Base-by-base conservation (phyloP, 768 basidiomycete species). In the Suillus sp. region DNA sequence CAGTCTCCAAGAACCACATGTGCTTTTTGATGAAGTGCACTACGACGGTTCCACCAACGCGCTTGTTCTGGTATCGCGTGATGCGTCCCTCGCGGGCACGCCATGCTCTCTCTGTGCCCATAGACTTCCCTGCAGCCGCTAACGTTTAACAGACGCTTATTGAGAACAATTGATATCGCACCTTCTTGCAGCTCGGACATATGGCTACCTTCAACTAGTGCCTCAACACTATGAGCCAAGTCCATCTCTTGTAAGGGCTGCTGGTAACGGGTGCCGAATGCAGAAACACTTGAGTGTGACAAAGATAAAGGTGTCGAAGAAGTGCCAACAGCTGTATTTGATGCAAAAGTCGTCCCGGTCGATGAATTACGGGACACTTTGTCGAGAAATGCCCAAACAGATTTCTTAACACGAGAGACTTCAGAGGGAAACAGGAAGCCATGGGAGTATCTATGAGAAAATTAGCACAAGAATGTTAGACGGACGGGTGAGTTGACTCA, bases 11-110 rank as follows among this genome's bases (percentile, higher is more conserved):
- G 78, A 92, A 98, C 96, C 96, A 99, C 78, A 92, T 91, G 67
- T 93, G 88, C 74, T 93, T 91, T 87, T 98, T 99, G 82, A 99
- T 90, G 74, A 93, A 98, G 78, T 99, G 96, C 59, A 99, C 95
- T 25, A 95, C 92, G 53, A 96, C 84, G 2, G 96, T 99, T 6
- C 96, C 97, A 4, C 96, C 96, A 10, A 94, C 85, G 25, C 91
- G 88, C 63, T 83, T 78, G 51, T 81, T 81, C 66, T 86, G 82
- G 70, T 92, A 92, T 53, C 85, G 86, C 56, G 74, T 84, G 66
- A 77, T 71, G 47, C 87, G 81, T 55, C 91, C 90, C 80, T 94
- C 91, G 40, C 92, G 85, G 65, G 85, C 81, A 27, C 74, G 78
- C 92, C 91, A 93, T 18, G 88, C 88, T 67, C 86, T 82, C 42